A percentile compares a stretch with the other conserved stretches of the same genome.
phyloP scores from a whole-genome alignment of 441 rosid species.

The Euphorbia celastroides region DNA sequence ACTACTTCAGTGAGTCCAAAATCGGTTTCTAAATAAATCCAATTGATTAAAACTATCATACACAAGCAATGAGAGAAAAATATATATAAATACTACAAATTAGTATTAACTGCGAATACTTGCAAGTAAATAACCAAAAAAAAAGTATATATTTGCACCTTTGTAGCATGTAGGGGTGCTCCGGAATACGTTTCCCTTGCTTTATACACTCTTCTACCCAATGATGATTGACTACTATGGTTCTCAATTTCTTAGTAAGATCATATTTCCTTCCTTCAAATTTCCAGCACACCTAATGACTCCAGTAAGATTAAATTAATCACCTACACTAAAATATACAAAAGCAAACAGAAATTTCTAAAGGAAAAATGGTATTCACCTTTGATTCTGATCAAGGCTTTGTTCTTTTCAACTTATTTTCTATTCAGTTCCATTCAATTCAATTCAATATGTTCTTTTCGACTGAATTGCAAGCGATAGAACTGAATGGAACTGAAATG shows the following conservation, averaged over 20 bases:
- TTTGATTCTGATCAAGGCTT: neutral
- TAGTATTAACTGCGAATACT: no score
- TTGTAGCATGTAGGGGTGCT: slow-evolving; percentile 46
- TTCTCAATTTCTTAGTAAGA: slow-evolving; percentile 54
- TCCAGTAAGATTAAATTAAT: neutral
- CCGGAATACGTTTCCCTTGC: slow-evolving; percentile 58
- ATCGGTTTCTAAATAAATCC: neutral
- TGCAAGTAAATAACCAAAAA: no score
- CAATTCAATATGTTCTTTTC: no score
- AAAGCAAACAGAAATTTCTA: neutral
- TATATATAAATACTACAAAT: no score
- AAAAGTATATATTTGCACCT: slow-evolving; percentile 39
- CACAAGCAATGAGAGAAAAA: neutral
- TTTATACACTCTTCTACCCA: slow-evolving; percentile 84
- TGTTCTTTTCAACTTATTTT: no score
- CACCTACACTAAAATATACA: neutral
- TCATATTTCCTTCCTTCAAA: slow-evolving; percentile 69
- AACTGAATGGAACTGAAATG: no score
- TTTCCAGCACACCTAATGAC: slow-evolving; percentile 68
- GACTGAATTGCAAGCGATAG: no score
- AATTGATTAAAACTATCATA: neutral
- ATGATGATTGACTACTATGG: slow-evolving; percentile 59
- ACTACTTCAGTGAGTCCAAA: neutral
- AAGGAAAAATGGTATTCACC: neutral
- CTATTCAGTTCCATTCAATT: no score